Base-by-base conservation (phyloP, 1,139 yeast genomes). In the Entelexis sorbosivorans region DNA sequence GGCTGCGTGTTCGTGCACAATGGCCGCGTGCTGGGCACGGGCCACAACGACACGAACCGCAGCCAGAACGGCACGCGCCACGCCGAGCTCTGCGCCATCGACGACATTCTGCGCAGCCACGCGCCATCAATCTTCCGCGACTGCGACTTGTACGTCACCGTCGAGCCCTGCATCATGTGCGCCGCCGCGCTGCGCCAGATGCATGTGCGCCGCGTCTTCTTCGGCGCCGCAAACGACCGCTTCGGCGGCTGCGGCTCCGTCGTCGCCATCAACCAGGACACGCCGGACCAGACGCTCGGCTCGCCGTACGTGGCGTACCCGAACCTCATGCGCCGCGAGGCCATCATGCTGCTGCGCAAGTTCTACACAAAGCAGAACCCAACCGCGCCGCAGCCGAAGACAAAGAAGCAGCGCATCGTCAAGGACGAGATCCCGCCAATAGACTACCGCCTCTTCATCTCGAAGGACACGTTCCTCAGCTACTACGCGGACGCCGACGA, bases 81-180 rank as follows among this genome's bases (percentile, higher is more conserved):
- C 65, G 97, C 98, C 0, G 98, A 91, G 66, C 84, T 89, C 61
- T 73, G 82, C 52, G 96, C 91, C 0, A 78, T 86, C 9, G 82
- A 81, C 51, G 65, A 70, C 40, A 74, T 84, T 1, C 63, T 77
- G 38, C 49, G 61, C 29, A 47, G 58, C 1, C 58, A 66, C 50
- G 56, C 66, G 54, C 62, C 63, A 1, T 52, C 56, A 2, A 59
- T 79, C 14, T 70, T 87, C 67, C 61, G 68, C 49, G 72, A 75
- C 58, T 64, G 77, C 55, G 79, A 79, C 33, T 71, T 91, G 19
- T 91, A 88, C 65, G 99, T 91, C 24, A 87, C 97, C 0, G 97
- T 91, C 1, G 99, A 91, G 66, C 99, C 99, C 0, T 91, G 99
- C 65, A 82, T 93, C 11, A 91, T 91, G 99, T 91, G 99, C 70